Evolutionary conservation across 2,329 filamentous ascomycete genomes (phyloP).

Genomic region (Magnaporthiopsis rhizophila): DNA sequence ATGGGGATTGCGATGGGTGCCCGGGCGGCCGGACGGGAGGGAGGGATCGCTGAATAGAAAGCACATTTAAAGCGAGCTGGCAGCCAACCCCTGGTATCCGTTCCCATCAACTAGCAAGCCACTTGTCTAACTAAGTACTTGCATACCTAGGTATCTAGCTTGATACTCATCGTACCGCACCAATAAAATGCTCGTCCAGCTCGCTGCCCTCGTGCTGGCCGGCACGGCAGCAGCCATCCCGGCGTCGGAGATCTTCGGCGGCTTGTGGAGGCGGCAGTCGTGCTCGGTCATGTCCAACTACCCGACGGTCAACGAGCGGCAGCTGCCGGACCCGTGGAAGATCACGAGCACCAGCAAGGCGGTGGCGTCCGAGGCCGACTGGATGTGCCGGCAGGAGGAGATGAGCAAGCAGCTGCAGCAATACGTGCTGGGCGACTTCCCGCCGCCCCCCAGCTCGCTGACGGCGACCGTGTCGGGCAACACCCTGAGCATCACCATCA

Average conservation of each 20-base stretch:
- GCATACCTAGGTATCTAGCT: too few species aligned
- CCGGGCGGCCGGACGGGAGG: too few species aligned
- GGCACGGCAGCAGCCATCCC: constrained; percentile 26
- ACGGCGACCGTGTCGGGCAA: constrained; percentile 25
- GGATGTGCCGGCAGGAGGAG: constrained; percentile 35
- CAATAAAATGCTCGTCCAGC: constrained; percentile 1
- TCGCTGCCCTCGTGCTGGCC: constrained; percentile 22
- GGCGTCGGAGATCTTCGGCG: constrained; percentile 24
- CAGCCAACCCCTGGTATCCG: neutral
- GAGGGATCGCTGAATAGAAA: neutral
- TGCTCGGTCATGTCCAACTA: constrained; percentile 15
- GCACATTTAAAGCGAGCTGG: neutral
- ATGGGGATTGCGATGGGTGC: neutral
- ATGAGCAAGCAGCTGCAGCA: constrained; percentile 35
- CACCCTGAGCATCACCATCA: constrained; percentile 15
- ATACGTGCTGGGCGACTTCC: constrained; percentile 38
- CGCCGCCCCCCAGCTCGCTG: constrained; percentile 32
- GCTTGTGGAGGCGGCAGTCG: neutral
- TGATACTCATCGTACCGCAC: too few species aligned
- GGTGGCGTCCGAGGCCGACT: constrained; percentile 32
- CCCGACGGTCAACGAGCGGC: constrained; percentile 20
- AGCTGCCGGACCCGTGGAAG: constrained; percentile 36
- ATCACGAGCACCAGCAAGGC: constrained; percentile 28
- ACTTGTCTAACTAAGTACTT: too few species aligned
- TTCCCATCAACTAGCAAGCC: neutral